Conservation (phyloP, 148 eudicot species). For the Tetragonia tetragonoides region DNA sequence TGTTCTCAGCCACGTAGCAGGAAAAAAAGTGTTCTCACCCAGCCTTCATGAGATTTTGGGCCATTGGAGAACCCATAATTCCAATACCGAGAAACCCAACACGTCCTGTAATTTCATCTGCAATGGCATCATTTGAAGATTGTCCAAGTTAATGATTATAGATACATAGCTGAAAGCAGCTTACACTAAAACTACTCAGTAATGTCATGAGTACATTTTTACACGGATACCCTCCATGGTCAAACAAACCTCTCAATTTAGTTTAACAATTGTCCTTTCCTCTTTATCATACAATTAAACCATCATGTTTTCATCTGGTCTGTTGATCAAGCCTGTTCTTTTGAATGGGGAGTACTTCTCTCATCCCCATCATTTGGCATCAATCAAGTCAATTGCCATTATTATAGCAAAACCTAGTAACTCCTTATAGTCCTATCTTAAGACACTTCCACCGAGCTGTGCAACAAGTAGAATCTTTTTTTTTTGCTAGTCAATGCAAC, state of each 20-base stretch:
- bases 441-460: neutral
- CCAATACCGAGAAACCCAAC: constrained; percentile 95
- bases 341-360: neutral
- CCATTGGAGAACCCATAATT: constrained; percentile 98
- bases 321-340: neutral
- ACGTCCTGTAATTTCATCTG: constrained; percentile 58
- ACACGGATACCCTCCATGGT: neutral
- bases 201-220: neutral
- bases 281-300: neutral
- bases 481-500: too few relatives aligned
- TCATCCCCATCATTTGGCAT: neutral
- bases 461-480: too few relatives aligned
- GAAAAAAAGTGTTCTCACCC: constrained; percentile 46
- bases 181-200: neutral
- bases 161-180: constrained; percentile 3
- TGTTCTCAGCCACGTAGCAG: neutral
- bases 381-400: neutral
- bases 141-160: neutral
- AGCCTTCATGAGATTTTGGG: constrained; percentile 82
- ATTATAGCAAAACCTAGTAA: neutral
- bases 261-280: neutral
- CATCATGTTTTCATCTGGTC: neutral
- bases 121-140: constrained; percentile 19
- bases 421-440: neutral
- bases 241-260: too few relatives aligned